Conservation (phyloP, 2,329 filamentous ascomycete genomes). For the Penicillium corylophilum region DNA sequence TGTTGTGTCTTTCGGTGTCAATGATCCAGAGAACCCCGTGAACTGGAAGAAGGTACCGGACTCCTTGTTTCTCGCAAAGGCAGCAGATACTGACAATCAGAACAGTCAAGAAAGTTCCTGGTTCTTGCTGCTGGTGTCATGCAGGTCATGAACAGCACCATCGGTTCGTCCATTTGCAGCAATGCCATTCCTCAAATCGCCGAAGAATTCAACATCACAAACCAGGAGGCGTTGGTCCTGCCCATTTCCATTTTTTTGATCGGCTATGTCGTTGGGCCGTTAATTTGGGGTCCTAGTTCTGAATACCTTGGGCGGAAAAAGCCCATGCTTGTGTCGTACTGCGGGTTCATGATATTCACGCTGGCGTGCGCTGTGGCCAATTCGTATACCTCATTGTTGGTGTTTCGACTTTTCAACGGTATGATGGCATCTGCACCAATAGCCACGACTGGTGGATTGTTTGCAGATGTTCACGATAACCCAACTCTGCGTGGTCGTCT, state of each 20-base stretch:
- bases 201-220: conserved; percentile 34
- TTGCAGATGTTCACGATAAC: conserved; percentile 49
- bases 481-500: conserved; percentile 42
- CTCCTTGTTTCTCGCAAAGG: not conserved
- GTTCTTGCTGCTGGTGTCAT: conserved; percentile 38
- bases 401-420: conserved; percentile 49
- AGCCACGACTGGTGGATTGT: conserved; percentile 47
- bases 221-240: conserved; percentile 35
- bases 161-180: conserved; percentile 42
- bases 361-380: conserved; percentile 46
- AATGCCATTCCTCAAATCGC: conserved; percentile 40
- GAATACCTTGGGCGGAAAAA: conserved; percentile 45
- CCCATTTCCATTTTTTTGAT: conserved; percentile 44
- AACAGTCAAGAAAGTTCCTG: conserved; percentile 30
- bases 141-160: conserved; percentile 43
- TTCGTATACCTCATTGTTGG: conserved; percentile 41
- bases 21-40: conserved; percentile 35
- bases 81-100: not conserved
- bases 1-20: conserved; percentile 34
- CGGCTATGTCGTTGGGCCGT: conserved; percentile 45
- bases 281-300: conserved; percentile 46
- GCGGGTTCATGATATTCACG: conserved; percentile 43
- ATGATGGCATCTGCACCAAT: conserved; percentile 47
- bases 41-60: conserved; percentile 34
- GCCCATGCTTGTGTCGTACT: conserved; percentile 53